Percentiles rank a stretch among this genome's conserved stretches.
Evolutionary conservation across 352 stramenopile genomes (phyloP).

Genomic region (Pilasporangium apinafurcum): DNA sequence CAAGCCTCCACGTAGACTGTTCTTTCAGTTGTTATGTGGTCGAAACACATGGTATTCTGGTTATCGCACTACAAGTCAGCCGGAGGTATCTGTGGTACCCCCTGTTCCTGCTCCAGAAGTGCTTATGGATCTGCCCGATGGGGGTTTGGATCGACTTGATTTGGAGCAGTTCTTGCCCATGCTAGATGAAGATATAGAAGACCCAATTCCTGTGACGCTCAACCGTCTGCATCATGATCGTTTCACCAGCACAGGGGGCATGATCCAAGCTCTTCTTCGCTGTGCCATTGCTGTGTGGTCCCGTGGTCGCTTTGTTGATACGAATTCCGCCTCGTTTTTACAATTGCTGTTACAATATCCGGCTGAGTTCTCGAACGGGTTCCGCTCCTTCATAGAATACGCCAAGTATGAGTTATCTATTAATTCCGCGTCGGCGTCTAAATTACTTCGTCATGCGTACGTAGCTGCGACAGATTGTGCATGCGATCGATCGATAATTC

Average conservation of each 20-base stretch:
- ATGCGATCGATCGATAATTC: too few species aligned
- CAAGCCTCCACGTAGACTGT: too few species aligned
- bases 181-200: conserved; percentile 5
- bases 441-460: conserved; percentile 52
- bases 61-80: too few species aligned
- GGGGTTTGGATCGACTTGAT: conserved; percentile 9
- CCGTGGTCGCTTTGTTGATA: conserved; percentile 31
- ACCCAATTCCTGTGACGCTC: not conserved
- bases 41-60: conserved; percentile 1
- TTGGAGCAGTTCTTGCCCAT: conserved; percentile 3
- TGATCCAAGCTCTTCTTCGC: conserved; percentile 28
- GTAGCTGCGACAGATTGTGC: too few species aligned
- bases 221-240: not conserved
- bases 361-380: conserved; percentile 19
- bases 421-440: conserved; percentile 21
- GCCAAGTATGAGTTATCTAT: conserved; percentile 45
- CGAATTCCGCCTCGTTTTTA: conserved; percentile 19
- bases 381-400: conserved; percentile 66
- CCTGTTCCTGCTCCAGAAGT: too few species aligned
- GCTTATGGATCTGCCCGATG: too few species aligned
- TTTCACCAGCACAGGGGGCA: conserved; percentile 5
- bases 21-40: conserved; percentile 12
- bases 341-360: conserved; percentile 24
- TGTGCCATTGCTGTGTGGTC: conserved; percentile 29
- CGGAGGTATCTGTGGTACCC: too few species aligned